Conservation (phyloP, 73 alveolate species). For the Urostyla sp. region DNA sequence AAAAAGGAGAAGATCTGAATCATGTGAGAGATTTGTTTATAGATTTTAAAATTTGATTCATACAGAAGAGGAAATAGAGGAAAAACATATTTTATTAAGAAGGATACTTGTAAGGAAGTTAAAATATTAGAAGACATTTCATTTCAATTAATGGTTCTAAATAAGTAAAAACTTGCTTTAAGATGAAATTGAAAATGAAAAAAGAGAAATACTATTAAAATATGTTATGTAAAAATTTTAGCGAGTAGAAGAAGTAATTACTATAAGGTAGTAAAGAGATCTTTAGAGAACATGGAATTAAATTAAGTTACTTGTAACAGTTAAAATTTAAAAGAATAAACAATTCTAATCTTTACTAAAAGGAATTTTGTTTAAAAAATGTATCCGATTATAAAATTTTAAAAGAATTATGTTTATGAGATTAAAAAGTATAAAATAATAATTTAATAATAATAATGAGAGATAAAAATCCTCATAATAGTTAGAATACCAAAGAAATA, state of each 20-base stretch:
- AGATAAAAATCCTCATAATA: too few species aligned
- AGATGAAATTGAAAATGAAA: slow-evolving; percentile 24
- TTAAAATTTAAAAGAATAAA: too few species aligned
- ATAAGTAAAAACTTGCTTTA: too few species aligned
- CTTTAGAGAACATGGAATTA: slow-evolving; percentile 9
- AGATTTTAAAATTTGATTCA: slow-evolving; percentile 17
- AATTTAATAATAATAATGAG: too few species aligned
- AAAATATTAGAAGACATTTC: too few species aligned
- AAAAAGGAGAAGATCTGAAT: neutral
- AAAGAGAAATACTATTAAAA: slow-evolving; percentile 12
- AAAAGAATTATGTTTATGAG: too few species aligned
- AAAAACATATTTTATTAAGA: slow-evolving; percentile 7
- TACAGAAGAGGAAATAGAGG: slow-evolving; percentile 21
- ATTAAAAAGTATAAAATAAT: too few species aligned
- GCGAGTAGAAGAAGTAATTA: slow-evolving; percentile 15
- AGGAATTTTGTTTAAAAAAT: too few species aligned
- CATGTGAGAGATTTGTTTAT: slow-evolving; percentile 34
- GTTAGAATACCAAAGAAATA: too few species aligned
- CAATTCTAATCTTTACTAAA: too few species aligned
- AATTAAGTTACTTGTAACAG: neutral
- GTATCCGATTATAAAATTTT: too few species aligned
- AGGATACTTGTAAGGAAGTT: slow-evolving; percentile 5
- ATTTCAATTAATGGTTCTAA: too few species aligned
- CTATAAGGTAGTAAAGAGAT: slow-evolving; percentile 27
- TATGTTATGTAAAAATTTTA: slow-evolving; percentile 14